Evolutionary conservation across 148 eudicot species (phyloP).

Genomic region (Limonium bicolor): DNA sequence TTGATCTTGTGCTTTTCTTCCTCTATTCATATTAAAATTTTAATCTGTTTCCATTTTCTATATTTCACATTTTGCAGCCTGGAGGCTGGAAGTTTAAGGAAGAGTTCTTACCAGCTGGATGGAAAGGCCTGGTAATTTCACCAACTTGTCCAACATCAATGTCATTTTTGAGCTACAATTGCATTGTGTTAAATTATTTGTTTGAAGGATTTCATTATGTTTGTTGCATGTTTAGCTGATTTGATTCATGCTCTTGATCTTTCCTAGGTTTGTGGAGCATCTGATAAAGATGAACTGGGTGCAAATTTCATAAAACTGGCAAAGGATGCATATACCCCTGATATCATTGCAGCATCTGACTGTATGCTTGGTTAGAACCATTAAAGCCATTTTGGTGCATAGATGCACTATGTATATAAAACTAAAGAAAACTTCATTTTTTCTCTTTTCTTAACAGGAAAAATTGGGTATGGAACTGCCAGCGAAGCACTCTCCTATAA

Average conservation of each 20-base stretch:
- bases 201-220: too few relatives aligned
- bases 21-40: not conserved
- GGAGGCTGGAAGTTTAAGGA: conserved; percentile 80
- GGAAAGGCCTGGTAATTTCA: conserved; percentile 72
- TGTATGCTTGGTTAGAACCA: conserved; percentile 96
- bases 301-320: conserved; percentile 70
- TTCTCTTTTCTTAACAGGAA: conserved; percentile 40
- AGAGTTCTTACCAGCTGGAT: conserved; percentile 76
- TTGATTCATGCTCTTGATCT: too few relatives aligned
- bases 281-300: conserved; percentile 65
- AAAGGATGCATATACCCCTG: conserved; percentile 85
- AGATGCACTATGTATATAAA: not conserved
- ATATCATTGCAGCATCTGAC: conserved; percentile 94
- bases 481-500: conserved; percentile 96
- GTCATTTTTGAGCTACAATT: too few relatives aligned
- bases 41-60: not conserved
- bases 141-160: not conserved
- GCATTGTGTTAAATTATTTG: too few relatives aligned
- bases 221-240: too few relatives aligned
- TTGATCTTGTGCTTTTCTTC: too few relatives aligned
- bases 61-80: conserved; percentile 44
- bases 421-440: conserved; percentile 2
- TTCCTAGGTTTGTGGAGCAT: conserved; percentile 83
- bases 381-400: conserved; percentile 1
- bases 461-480: conserved; percentile 97